Evolutionary conservation across 352 stramenopile species (phyloP), one percentile per base, ranked within the genome.

Genomic region (Pythium brachiatum): DNA sequence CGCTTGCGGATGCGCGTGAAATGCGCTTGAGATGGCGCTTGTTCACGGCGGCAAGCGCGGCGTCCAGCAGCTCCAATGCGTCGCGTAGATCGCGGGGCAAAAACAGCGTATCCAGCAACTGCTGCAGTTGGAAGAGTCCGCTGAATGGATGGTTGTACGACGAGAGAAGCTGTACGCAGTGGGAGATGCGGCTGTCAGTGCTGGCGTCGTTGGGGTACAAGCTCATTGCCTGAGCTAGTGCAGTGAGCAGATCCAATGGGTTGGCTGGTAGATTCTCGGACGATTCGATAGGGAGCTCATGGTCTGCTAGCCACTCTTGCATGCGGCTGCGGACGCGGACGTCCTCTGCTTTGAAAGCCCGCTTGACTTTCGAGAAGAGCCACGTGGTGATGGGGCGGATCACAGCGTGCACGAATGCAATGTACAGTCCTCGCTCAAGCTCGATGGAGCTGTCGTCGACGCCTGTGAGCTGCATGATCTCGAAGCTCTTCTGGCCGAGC

Each of bases 391-490:
- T 64, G 6, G 64, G 64, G 13, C 25, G 23, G 3, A 47, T 64
- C 15, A 72, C 54, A 2, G 64, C 59, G 11, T 44, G 18, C 38
- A 57, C 34, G 15, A 67, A 8, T 20, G 53, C 39, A 15, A 39
- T 43, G 59, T 72, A 72, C 44, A 72, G 25, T 3, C 23, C 53
- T 15, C 64, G 64, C 25, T 67, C 53, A 25, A 72, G 54, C 36
- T 63, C n/a, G 31, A 67, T 62, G 12, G 64, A 52, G 31, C 7
- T 48, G 15, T 72, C 58, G 11, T 72, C 64, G 0, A 67, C n/a
- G 3, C 58, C 64, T 21, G 64, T 64, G 64, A 72, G 54, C 51
- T 72, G 64, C 57, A 65, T 60, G 44, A 72, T 31, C 53, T 72
- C 64, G 25, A 54, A 57, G 27, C 43, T 62, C 46, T 71, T 71